phyloP scores from a whole-genome alignment of 768 basidiomycete species.

The Leccinum variicolor region DNA sequence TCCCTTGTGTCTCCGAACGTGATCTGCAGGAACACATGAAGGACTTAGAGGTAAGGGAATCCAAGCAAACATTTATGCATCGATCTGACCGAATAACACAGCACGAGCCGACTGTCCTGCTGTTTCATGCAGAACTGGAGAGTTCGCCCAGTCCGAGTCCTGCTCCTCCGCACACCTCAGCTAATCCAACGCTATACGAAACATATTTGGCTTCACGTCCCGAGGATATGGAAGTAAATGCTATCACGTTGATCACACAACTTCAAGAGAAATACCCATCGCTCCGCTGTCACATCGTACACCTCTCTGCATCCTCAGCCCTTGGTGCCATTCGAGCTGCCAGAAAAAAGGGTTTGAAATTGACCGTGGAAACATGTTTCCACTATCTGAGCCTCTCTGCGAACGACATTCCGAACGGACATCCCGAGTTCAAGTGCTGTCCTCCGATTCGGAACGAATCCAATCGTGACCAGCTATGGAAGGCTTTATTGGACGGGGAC shows the following conservation, averaged over 20 bases:
- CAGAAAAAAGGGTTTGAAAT: slow-evolving; percentile 54
- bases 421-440: slow-evolving; percentile 92
- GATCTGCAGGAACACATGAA: slow-evolving; percentile 72
- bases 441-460: slow-evolving; percentile 78
- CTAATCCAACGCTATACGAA: slow-evolving; percentile 57
- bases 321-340: slow-evolving; percentile 76
- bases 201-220: slow-evolving; percentile 90
- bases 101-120: slow-evolving; percentile 66
- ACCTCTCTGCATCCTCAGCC: slow-evolving; percentile 84
- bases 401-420: slow-evolving; percentile 67
- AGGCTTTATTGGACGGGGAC: slow-evolving; percentile 72
- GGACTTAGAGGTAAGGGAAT: slow-evolving; percentile 57
- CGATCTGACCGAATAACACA: slow-evolving; percentile 38
- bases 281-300: slow-evolving; percentile 90
- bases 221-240: slow-evolving; percentile 70
- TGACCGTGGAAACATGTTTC: slow-evolving; percentile 97
- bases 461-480: slow-evolving; percentile 80
- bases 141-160: slow-evolving; percentile 10
- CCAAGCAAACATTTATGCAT: background rate
- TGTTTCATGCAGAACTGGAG: slow-evolving; percentile 94
- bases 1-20: slow-evolving; percentile 75
- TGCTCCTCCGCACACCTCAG: slow-evolving; percentile 10
- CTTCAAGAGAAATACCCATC: slow-evolving; percentile 61
- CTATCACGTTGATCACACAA: slow-evolving; percentile 71
- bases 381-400: slow-evolving; percentile 87